A percentile compares a stretch with the other conserved stretches of the same genome.
Evolutionary conservation across 768 basidiomycete genomes (phyloP).

Genomic region (Hemileccinum rubropunctum): DNA sequence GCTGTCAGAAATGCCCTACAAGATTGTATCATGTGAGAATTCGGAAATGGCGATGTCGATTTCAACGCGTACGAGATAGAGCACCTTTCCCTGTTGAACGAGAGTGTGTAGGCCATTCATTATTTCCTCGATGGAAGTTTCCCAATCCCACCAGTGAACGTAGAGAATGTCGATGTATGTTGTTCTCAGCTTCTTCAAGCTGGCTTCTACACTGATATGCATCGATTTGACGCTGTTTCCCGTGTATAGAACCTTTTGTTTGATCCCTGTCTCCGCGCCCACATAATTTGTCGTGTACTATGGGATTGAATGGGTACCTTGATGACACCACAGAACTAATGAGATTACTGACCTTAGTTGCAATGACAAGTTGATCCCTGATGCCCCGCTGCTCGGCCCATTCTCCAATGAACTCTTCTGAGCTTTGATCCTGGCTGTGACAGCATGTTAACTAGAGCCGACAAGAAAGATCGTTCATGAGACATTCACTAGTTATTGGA

Average conservation of each 20-base stretch:
- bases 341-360: slow-evolving; percentile 36
- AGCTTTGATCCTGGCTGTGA: slow-evolving; percentile 50
- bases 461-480: neutral
- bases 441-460: neutral
- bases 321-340: no score
- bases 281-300: slow-evolving; percentile 20
- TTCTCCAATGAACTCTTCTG: slow-evolving; percentile 51
- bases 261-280: slow-evolving; percentile 10
- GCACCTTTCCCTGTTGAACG: slow-evolving; percentile 42
- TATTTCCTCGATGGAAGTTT: slow-evolving; percentile 43
- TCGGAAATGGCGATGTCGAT: neutral
- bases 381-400: slow-evolving; percentile 45
- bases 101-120: slow-evolving; percentile 44
- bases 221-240: slow-evolving; percentile 40
- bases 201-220: slow-evolving; percentile 28
- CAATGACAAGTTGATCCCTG: slow-evolving; percentile 48
- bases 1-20: neutral
- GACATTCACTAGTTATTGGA: slow-evolving; percentile 42
- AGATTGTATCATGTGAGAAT: neutral
- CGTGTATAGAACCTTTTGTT: slow-evolving; percentile 25
- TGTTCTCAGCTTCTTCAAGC: slow-evolving; percentile 51
- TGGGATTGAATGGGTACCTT: neutral
- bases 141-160: slow-evolving; percentile 50
- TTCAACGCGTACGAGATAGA: slow-evolving; percentile 32
- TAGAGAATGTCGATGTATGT: slow-evolving; percentile 59